Conservation (phyloP, 116 monocot species). For the Trichopus zeylanicus region DNA sequence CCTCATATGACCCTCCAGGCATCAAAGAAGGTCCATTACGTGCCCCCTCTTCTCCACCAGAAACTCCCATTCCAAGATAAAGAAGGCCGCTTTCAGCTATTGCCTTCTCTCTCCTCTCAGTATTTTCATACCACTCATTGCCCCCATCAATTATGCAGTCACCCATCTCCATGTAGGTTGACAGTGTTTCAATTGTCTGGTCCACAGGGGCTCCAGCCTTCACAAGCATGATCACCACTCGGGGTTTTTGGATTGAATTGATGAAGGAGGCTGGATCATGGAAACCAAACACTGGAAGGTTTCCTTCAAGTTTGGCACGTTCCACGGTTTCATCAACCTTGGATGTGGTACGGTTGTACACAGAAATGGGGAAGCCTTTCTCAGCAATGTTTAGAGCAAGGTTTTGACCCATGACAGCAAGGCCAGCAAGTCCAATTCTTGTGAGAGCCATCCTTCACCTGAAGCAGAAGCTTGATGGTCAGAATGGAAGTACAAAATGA, state of each 20-base stretch:
- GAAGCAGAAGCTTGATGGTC: no score
- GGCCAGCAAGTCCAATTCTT: no score
- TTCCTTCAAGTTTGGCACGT: conserved; percentile 31
- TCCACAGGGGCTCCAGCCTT: conserved; percentile 27
- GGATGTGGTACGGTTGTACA: conserved; percentile 29
- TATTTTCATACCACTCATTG: conserved; percentile 51
- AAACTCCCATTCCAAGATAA: conserved; percentile 43
- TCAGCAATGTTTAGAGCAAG: no score
- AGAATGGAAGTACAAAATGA: no score
- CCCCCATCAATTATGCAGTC: conserved; percentile 43
- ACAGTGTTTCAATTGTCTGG: conserved; percentile 34
- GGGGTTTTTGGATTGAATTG: conserved; percentile 51
- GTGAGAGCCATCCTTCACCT: conserved; percentile 29
- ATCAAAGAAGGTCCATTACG: conserved; percentile 9
- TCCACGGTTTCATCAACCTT: conserved; percentile 51
- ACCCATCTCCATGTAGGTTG: conserved; percentile 25
- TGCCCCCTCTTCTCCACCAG: conserved; percentile 21
- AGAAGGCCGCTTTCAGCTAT: conserved; percentile 16
- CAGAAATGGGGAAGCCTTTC: no score
- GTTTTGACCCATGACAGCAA: no score
- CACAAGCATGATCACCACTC: conserved; percentile 50
- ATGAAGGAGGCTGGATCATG: conserved; percentile 39
- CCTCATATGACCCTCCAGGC: conserved; percentile 9
- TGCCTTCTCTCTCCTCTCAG: conserved; percentile 27
- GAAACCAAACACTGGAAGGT: conserved; percentile 42